A percentile compares a stretch with the other conserved stretches of the same genome.
Conservation (phyloP, 2,329 filamentous ascomycete genomes). For the Claviceps monticola region DNA sequence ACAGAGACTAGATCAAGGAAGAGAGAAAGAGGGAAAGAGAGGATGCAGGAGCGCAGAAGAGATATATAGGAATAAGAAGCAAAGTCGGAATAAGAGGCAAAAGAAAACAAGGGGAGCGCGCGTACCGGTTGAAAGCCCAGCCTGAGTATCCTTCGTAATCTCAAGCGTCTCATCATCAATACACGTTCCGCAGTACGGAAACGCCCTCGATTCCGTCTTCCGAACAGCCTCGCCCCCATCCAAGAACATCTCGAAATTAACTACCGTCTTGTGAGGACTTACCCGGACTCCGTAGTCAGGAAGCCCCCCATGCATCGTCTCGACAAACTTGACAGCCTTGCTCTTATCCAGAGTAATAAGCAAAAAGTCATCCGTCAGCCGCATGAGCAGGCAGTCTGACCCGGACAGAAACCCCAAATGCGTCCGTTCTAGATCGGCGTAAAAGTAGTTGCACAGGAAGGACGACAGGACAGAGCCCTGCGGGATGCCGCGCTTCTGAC, state of each 20-base stretch:
- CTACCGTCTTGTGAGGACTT: conserved; percentile 63
- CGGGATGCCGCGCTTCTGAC: conserved; percentile 79
- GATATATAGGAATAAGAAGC: no score
- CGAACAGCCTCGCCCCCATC: conserved; percentile 35
- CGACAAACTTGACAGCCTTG: conserved; percentile 60
- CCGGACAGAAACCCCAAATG: conserved; percentile 51
- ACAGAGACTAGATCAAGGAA: not conserved
- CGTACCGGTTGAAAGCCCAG: conserved; percentile 11
- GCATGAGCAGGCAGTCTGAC: conserved; percentile 52
- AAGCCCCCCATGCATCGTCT: conserved; percentile 66
- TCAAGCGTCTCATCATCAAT: conserved; percentile 66
- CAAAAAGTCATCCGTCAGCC: conserved; percentile 86
- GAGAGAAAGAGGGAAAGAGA: not conserved
- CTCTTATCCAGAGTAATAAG: conserved; percentile 59
- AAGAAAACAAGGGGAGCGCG: not conserved
- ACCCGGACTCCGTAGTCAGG: conserved; percentile 69
- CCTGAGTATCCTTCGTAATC: conserved; percentile 54
- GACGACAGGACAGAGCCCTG: conserved; percentile 85
- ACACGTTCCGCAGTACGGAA: conserved; percentile 77
- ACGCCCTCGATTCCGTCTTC: conserved; percentile 30
- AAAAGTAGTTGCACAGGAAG: conserved; percentile 88
- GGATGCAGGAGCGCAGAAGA: no score
- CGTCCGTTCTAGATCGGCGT: conserved; percentile 67
- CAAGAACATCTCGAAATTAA: conserved; percentile 62
- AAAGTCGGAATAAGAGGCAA: not conserved